phyloP scores from a whole-genome alignment of 163 green algal genomes.

The Scenedesmus sp. region DNA sequence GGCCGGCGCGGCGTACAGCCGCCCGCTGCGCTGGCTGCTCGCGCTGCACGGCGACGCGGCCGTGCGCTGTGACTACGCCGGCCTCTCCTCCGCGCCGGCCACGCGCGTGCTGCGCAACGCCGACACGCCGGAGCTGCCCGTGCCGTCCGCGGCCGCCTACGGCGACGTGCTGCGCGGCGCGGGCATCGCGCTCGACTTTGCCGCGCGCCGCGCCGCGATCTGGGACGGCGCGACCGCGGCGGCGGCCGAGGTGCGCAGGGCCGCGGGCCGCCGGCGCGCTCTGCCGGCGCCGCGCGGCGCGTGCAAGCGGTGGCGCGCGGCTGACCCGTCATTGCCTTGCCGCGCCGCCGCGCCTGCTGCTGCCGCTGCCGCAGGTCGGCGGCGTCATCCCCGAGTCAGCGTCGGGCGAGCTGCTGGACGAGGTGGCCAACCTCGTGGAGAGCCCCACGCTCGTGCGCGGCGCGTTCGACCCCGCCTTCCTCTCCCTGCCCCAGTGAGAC shows the following conservation, averaged over 20 bases:
- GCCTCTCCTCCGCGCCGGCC: conserved; percentile 56
- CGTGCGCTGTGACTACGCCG: conserved; percentile 79
- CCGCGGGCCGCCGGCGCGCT: not conserved
- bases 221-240: conserved; percentile 71
- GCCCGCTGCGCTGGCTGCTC: conserved; percentile 95
- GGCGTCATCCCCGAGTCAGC: conserved; percentile 61
- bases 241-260: conserved; percentile 52
- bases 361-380: conserved; percentile 47
- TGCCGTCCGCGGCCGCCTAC: conserved; percentile 64
- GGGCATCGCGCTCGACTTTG: conserved; percentile 70
- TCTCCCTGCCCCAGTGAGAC: conserved; percentile 87
- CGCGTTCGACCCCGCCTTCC: conserved; percentile 86
- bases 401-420: conserved; percentile 57
- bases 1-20: conserved; percentile 72
- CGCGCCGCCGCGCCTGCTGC: not conserved
- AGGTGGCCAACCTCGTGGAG: conserved; percentile 95
- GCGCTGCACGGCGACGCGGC: conserved; percentile 85
- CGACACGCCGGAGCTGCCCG: conserved; percentile 48
- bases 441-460: conserved; percentile 85
- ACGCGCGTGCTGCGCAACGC: conserved; percentile 77
- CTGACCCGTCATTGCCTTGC: not conserved
- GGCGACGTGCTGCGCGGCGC: conserved; percentile 45
- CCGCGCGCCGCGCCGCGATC: conserved; percentile 71
- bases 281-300: not conserved
- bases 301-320: too few relatives aligned